phyloP scores from a whole-genome alignment of 2,329 filamentous ascomycete genomes.

The Aspergillus eucalypticola region DNA sequence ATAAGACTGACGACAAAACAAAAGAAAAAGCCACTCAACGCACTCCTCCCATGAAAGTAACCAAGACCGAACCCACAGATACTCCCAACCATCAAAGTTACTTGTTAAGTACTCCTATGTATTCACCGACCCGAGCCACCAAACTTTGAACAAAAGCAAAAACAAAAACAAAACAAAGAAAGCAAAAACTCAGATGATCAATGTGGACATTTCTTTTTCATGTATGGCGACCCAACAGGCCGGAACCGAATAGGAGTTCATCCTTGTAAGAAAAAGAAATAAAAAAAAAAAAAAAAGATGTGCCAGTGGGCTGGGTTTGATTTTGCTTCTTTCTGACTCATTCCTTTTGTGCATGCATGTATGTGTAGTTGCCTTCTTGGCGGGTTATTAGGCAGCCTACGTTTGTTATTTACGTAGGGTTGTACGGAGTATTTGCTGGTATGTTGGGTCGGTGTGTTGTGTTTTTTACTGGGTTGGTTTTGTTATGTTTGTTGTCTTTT shows the following conservation, averaged over 20 bases:
- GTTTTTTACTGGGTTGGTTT: too few relatives aligned
- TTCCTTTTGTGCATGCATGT: neutral
- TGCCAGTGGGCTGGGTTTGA: neutral
- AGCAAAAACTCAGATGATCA: neutral
- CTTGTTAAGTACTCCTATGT: too few relatives aligned
- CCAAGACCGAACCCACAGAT: too few relatives aligned
- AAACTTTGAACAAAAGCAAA: neutral
- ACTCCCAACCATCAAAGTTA: too few relatives aligned
- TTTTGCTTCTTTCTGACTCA: neutral
- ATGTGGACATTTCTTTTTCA: neutral
- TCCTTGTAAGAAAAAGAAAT: too few relatives aligned
- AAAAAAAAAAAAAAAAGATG: neutral
- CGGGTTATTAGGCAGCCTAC: neutral
- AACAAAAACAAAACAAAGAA: neutral
- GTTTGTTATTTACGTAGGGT: neutral
- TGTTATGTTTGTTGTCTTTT: too few relatives aligned
- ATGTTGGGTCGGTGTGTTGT: too few relatives aligned
- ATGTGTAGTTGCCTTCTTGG: neutral
- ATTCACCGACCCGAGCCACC: too few relatives aligned
- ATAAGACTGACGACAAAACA: too few relatives aligned
- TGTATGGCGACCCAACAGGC: neutral
- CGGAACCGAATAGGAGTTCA: neutral
- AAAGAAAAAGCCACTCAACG: too few relatives aligned
- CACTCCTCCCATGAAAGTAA: too few relatives aligned
- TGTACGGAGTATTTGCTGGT: too few relatives aligned